Base-by-base conservation (phyloP, 306 rosid species). In the Macrotyloma uniflorum region DNA sequence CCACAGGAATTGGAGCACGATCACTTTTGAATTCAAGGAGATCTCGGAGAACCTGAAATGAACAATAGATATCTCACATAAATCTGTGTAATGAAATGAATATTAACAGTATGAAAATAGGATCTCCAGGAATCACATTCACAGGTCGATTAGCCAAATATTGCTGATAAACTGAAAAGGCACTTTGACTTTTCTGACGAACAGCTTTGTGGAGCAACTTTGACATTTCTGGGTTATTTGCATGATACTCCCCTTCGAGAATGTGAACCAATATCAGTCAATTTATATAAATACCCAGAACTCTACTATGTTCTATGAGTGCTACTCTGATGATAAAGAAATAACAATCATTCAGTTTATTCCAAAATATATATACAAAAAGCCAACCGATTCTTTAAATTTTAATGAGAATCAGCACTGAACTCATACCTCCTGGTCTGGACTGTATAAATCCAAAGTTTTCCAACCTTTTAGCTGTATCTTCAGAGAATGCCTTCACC, bases 401-500 rank as follows among this genome's bases (percentile, higher is more conserved):
- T 51, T 18, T 50, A 64, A 78, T 16, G 62, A 30, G 72, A n/a
- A 70, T 42, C 18, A 32, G 75, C 30, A 70, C 40, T 15, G 70
- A 85, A 70, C 5, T 46, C 46, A 36, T 95, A 95, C 99, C 99
- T 90, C 99, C 99, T 73, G 97, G 98, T 78, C 99, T 93, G 87
- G 93, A 91, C 88, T 91, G 97, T 87, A 95, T 95, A 86, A 95
- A 95, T 82, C 99, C 99, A 84, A 95, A 95, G 74, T 95, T 95
- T 85, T 95, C 99, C 80, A 95, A 88, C 81, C 99, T 89, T 88
- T 93, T 95, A 62, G 99, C 99, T 4, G 98, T 95, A 85, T 95
- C 99, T 87, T 93, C 99, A 54, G 98, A 91, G 88, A 95, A 95
- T 32, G 99, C 99, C 87, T 95, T 95, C 83, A 95, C 99, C 99